Percentiles rank a stretch among this genome's conserved stretches.
phyloP scores from a whole-genome alignment of 1,284 basidiomycete species.

The Apiotrichum sp. region DNA sequence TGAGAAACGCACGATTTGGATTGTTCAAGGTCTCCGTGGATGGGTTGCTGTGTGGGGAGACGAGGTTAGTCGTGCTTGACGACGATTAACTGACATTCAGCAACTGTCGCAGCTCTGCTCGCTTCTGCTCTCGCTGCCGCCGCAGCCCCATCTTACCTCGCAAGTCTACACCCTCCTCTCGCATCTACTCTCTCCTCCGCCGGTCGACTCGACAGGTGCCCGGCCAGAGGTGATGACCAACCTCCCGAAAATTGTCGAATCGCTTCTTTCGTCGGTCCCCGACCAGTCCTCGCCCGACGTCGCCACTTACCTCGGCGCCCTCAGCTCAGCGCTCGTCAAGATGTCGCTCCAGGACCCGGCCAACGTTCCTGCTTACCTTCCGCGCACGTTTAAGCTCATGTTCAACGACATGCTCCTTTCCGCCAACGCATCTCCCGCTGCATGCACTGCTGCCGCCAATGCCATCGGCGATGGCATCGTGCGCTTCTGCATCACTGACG shows the following conservation, averaged over 20 bases:
- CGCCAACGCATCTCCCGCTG: constrained; percentile 24
- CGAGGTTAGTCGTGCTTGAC: constrained; percentile 34
- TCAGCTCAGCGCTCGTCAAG: constrained; percentile 45
- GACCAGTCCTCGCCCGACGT: constrained; percentile 52
- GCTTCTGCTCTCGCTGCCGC: constrained; percentile 68
- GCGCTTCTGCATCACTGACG: constrained; percentile 62
- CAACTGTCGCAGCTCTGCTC: constrained; percentile 62
- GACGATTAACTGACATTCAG: constrained; percentile 29
- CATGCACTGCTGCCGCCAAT: constrained; percentile 58
- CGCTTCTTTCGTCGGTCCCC: constrained; percentile 68
- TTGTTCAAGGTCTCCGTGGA: constrained; percentile 62
- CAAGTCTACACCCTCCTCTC: constrained; percentile 73
- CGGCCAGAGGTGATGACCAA: constrained; percentile 41
- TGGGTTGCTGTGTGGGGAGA: constrained; percentile 59
- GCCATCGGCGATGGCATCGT: constrained; percentile 54
- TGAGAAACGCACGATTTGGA: constrained; percentile 68
- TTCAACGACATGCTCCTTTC: constrained; percentile 60
- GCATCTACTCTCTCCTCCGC: constrained; percentile 58
- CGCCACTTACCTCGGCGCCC: constrained; percentile 56
- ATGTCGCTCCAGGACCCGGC: constrained; percentile 40
- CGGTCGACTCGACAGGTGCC: constrained; percentile 31
- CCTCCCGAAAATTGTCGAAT: constrained; percentile 64
- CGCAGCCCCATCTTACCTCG: constrained; percentile 76
- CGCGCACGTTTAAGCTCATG: constrained; percentile 65
- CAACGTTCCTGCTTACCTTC: constrained; percentile 50